These are phyloP conservation scores for Rachicladosporium sp. DNA, from an alignment of 2,329 filamentous ascomycete genomes.

Conservation along the genomic window DNA sequence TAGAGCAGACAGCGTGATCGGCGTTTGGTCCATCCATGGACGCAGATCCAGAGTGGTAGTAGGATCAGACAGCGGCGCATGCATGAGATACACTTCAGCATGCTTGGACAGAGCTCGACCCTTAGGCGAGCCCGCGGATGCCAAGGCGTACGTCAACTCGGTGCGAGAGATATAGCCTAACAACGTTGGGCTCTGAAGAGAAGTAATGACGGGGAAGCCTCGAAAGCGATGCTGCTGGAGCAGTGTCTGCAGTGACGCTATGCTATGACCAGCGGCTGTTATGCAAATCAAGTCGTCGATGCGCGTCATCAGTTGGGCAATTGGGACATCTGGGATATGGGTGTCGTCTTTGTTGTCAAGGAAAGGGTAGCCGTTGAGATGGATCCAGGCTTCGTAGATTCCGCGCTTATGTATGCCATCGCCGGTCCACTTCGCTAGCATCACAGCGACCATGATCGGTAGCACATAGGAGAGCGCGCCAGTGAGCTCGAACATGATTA, in stretches of 20 bases:
- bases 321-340: constrained; percentile 68
- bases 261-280: constrained; percentile 69
- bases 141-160: constrained; percentile 73
- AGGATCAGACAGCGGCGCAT: constrained; percentile 71
- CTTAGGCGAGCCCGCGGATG: constrained; percentile 38
- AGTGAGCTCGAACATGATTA: constrained; percentile 98
- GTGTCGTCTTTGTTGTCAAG: constrained; percentile 78
- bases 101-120: constrained; percentile 47
- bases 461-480: constrained; percentile 92
- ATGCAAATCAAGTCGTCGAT: constrained; percentile 84
- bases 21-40: constrained; percentile 98
- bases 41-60: constrained; percentile 72
- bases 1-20: constrained; percentile 71
- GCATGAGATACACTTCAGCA: constrained; percentile 72
- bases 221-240: constrained; percentile 67
- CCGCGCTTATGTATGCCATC: constrained; percentile 85
- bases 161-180: constrained; percentile 90
- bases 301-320: constrained; percentile 82
- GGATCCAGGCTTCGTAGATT: constrained; percentile 98
- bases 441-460: constrained; percentile 97
- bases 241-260: constrained; percentile 58
- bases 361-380: constrained; percentile 89
- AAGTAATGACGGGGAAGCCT: constrained; percentile 81
- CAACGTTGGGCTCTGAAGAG: constrained; percentile 62
- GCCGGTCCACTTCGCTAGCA: constrained; percentile 96